Evolutionary conservation across 345 rosid genomes (phyloP).

Genomic region (Brassica nigra): DNA sequence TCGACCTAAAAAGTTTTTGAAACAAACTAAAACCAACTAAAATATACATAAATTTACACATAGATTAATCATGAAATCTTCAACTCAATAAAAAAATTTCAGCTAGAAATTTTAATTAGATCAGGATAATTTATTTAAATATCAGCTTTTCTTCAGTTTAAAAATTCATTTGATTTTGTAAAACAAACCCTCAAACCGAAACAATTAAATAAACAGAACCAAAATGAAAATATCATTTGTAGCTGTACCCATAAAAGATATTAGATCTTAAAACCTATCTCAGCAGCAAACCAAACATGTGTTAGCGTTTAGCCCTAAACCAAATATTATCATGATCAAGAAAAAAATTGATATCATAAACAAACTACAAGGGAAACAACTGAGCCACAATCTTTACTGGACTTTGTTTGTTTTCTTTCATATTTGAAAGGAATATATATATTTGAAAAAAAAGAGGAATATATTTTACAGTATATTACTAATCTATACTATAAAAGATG

Average conservation of each 20-base stretch:
- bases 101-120: neutral
- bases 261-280: conserved; percentile 18
- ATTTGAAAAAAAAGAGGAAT: too few species aligned
- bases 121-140: neutral
- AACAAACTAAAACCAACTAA: neutral
- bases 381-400: neutral
- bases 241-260: conserved; percentile 32
- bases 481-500: neutral
- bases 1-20: neutral
- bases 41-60: neutral
- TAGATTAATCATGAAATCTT: neutral
- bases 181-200: neutral
- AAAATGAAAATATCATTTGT: conserved; percentile 19
- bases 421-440: neutral
- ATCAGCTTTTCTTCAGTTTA: neutral
- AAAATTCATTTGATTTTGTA: neutral
- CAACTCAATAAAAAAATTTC: neutral
- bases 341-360: neutral
- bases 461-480: neutral
- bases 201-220: conserved; percentile 5
- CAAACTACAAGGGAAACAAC: neutral
- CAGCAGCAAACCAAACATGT: conserved; percentile 25
- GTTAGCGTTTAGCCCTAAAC: conserved; percentile 12
- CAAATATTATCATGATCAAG: neutral
- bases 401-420: neutral